Evolutionary conservation across 768 basidiomycete species (phyloP).

Genomic region (Tremella fuciformis): DNA sequence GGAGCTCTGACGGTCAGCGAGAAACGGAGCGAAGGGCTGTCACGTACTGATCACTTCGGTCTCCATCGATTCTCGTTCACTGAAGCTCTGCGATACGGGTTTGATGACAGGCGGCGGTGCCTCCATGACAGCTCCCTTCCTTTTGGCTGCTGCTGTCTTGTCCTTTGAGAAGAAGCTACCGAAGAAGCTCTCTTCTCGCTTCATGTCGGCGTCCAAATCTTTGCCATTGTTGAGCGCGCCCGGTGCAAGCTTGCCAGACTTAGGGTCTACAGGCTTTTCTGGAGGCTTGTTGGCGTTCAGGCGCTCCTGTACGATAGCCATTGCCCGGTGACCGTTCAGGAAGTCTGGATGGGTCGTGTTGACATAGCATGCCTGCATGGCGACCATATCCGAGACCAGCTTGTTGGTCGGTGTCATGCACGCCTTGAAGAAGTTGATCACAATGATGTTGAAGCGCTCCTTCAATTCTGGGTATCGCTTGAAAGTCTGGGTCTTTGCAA

Average conservation of each 20-base stretch:
- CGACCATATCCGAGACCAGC: constrained; percentile 85
- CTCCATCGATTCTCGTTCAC: constrained; percentile 97
- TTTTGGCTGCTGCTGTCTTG: constrained; percentile 41
- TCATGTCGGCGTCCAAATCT: constrained; percentile 85
- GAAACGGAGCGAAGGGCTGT: background rate
- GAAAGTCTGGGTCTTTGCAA: constrained; percentile 89
- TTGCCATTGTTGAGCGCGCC: constrained; percentile 82
- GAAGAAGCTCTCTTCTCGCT: constrained; percentile 93
- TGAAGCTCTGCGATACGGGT: constrained; percentile 67
- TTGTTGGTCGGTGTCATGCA: constrained; percentile 93
- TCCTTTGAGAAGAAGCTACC: constrained; percentile 82
- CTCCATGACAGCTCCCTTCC: constrained; percentile 57
- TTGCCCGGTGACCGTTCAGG: constrained; percentile 93
- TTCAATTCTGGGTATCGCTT: constrained; percentile 92
- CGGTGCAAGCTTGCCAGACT: constrained; percentile 63
- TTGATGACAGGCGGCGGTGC: constrained; percentile 80
- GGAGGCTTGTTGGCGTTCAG: constrained; percentile 74
- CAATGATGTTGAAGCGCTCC: constrained; percentile 92
- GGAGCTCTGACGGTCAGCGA: constrained; percentile 63
- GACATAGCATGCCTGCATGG: constrained; percentile 98
- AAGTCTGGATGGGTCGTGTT: constrained; percentile 99
- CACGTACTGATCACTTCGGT: constrained; percentile 97
- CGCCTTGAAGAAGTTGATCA: constrained; percentile 94
- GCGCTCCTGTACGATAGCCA: constrained; percentile 69
- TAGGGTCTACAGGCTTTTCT: constrained; percentile 65